Evolutionary conservation across 1,284 basidiomycete genomes (phyloP).

Genomic region (Wallemia mellicola): DNA sequence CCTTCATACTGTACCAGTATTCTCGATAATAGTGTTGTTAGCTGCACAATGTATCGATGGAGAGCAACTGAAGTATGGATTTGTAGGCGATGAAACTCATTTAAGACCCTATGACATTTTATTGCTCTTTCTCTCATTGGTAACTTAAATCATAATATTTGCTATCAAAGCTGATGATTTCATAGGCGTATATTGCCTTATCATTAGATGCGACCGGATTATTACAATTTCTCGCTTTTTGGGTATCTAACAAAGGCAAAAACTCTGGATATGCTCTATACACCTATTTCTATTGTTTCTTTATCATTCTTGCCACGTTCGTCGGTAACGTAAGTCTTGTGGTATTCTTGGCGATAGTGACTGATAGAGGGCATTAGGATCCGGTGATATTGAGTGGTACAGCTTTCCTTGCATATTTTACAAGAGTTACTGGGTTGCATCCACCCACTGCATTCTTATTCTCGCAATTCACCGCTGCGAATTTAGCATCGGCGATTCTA

Average conservation of each 20-base stretch:
- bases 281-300: slow-evolving; percentile 45
- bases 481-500: slow-evolving; percentile 43
- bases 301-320: slow-evolving; percentile 42
- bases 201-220: slow-evolving; percentile 72
- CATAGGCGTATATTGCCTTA: slow-evolving; percentile 64
- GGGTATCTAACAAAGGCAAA: slow-evolving; percentile 49
- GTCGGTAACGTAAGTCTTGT: slow-evolving; percentile 36
- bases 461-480: slow-evolving; percentile 40
- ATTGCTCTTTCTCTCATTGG: slow-evolving; percentile 62
- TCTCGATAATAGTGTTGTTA: slow-evolving; percentile 47
- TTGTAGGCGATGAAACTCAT: slow-evolving; percentile 31
- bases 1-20: slow-evolving; percentile 41
- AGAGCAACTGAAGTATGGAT: slow-evolving; percentile 31
- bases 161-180: not conserved
- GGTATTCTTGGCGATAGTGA: not conserved
- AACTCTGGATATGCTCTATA: slow-evolving; percentile 24
- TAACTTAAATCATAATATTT: slow-evolving; percentile 9
- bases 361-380: slow-evolving; percentile 20
- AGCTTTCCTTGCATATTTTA: slow-evolving; percentile 59
- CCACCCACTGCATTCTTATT: slow-evolving; percentile 35
- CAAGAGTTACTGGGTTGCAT: slow-evolving; percentile 30
- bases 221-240: slow-evolving; percentile 57
- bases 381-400: slow-evolving; percentile 42
- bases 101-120: slow-evolving; percentile 78
- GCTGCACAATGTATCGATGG: slow-evolving; percentile 40